Base-by-base conservation (phyloP, 2,329 filamentous ascomycete genomes). In the Epichloe baconii region DNA sequence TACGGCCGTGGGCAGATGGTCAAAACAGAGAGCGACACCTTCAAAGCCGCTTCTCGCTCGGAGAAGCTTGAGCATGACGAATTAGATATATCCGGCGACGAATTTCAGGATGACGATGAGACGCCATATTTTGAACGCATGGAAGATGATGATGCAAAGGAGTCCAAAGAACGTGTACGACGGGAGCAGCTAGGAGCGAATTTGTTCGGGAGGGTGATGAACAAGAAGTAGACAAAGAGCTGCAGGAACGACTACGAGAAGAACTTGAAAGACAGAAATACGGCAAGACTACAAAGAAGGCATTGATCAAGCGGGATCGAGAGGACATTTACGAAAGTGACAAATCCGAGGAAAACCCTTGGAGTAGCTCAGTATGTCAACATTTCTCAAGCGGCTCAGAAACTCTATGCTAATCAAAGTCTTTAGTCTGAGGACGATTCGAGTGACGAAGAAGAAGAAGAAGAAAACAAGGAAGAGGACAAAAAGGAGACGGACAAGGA, bases 61-160 rank as follows among this genome's bases (percentile, higher is more conserved):
- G 83, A 88, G 60, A 78, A 79, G 56, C 73, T 82, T 60, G 85
- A 89, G 50, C 84, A 88, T 58, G 78, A 82, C 54, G 82, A 87
- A 56, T 70, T 85, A 37, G 81, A 84, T 58, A 74, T 84, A 63
- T 79, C 80, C 19, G 80, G 78, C 10, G 81, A 83, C 52, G 82
- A 86, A 59, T 96, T 96, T 62, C 87, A 90, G 58, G 87, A 95
- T 60, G 88, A 94, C 60, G 88, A 95, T 61, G 88, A 94, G 63
- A 80, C 85, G 21, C 77, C 81, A 2, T 78, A 85, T 42, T 78
- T 88, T 48, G 88, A 93, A 58, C 75, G 73, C 15, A 86, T 93
- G 48, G 82, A 89, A 47, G 88, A 95, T 54, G 90, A 95, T 57
- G 86, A 90, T 47, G 70, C 76, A 14, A 88, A 88, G 60, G 79